A percentile compares a stretch with the other conserved stretches of the same genome.
Conservation (phyloP, 768 basidiomycete species). For the Trametes villosa region DNA sequence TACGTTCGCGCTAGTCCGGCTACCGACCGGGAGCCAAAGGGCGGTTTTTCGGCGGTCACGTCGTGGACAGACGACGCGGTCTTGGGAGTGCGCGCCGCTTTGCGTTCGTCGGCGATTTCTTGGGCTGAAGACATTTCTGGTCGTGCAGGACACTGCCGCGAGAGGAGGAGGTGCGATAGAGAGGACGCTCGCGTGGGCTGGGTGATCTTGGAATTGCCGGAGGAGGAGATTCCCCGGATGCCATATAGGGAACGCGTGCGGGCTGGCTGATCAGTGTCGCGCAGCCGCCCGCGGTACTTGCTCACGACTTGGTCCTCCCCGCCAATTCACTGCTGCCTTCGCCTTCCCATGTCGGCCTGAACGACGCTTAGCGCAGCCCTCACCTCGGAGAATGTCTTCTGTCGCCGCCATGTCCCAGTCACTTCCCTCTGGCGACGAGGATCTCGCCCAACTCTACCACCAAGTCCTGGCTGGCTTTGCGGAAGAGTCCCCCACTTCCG, state of each 20-base stretch:
- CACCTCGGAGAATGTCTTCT: conserved; percentile 38
- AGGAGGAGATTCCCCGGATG: conserved; percentile 13
- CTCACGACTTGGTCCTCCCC: not conserved
- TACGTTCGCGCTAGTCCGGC: conserved; percentile 14
- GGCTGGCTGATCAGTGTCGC: conserved; percentile 6
- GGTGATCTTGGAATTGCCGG: conserved; percentile 1
- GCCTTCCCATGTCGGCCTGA: conserved; percentile 2
- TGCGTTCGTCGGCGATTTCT: not conserved
- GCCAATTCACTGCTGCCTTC: not conserved
- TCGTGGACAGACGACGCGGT: conserved; percentile 70
- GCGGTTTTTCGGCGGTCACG: conserved; percentile 55
- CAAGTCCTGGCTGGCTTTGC: conserved; percentile 74
- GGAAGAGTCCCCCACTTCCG: conserved; percentile 47
- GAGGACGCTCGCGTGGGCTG: too few relatives aligned
- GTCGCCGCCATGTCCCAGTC: conserved; percentile 40
- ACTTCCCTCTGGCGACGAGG: conserved; percentile 62
- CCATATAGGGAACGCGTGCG: conserved; percentile 1
- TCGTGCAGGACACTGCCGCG: not conserved
- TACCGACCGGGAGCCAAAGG: conserved; percentile 71
- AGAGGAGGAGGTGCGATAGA: too few relatives aligned
- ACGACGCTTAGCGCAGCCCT: not conserved
- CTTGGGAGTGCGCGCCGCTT: conserved; percentile 5
- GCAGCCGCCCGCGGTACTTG: not conserved
- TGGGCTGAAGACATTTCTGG: not conserved
- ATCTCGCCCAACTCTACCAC: conserved; percentile 74